Evolutionary conservation across 306 rosid species (phyloP), one percentile per base, ranked within the genome.

Genomic region (Dryas alaskensis): DNA sequence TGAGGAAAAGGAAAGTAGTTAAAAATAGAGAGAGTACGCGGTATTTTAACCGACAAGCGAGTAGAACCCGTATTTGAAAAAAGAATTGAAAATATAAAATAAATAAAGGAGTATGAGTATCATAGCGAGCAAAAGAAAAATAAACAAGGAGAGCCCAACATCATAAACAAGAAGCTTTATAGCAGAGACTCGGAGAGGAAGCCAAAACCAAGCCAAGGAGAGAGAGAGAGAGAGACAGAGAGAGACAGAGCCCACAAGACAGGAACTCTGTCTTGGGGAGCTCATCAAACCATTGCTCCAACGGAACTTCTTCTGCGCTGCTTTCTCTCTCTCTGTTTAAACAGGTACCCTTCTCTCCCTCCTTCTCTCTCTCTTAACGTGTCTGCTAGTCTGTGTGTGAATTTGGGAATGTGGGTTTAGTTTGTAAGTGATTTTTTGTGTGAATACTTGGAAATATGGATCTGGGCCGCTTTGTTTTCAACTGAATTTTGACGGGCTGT

Each of bases 211-310:
- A 51, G 13, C 77, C 44, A n/a, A 44, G 51, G 25, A 51, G 74
- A 48, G 8, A 17, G 43, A 11, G 16, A 27, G 43, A 11, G 73
- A 27, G 1, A 11, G 61, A 57, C n/a, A n/a, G 37, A 12, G 4
- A 16, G 19, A 57, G 39, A 19, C 9, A 40, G 67, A 76, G 78
- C 52, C 71, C 83, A 73, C 60, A 46, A 58, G 48, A 60, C 73
- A 40, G 83, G 81, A 58, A 73, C 19, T 66, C 77, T 55, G 74
- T 75, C 76, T 51, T 58, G 69, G 79, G 69, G 82, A 85, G 87
- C 81, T 81, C 79, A 81, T 0, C 27, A 42, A 74, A 52, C 17
- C 86, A 75, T 85, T 86, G 83, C 87, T 85, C 86, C 82, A 80
- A 76, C 84, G 89, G 86, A 49, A 54, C 78, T 84, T 42, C 66